Base-by-base conservation (phyloP, 306 rosid genomes). In the Macrotyloma uniflorum region DNA sequence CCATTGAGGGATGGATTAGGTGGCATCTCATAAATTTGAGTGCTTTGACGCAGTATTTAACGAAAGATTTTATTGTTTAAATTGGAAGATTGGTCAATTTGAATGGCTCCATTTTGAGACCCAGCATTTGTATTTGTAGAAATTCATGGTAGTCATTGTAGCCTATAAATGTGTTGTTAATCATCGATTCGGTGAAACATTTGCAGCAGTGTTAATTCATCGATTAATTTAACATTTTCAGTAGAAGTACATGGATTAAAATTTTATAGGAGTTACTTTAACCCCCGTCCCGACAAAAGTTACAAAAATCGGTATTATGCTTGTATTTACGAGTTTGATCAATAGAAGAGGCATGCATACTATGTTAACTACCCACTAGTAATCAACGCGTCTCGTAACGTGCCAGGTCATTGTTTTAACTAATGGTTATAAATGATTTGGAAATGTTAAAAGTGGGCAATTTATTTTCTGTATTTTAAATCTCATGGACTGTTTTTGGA, bases 21-120 rank as follows among this genome's bases (percentile, higher is more conserved):
- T 46, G 14, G 28, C 79, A 50, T 42, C n/a, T 19, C 71, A 64
- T 63, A 28, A 76, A 32, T 78, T 69, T 67, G 42, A 32, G 53
- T 45, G n/a, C 59, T 62, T 59, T 40, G 79, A 55, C 75, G 36
- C 24, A 67, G 3, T 76, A 51, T 71, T 84, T 70, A 43, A 50
- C 53, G 36, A 4, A 58, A 14, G 30, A 55, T 47, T 38, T 57
- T 68, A 67, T 67, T 67, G 70, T 59, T 83, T 47, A 49, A 74
- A 30, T 16, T 50, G 33, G 18, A 54, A 42, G 15, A 36, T 10
- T 62, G 26, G 67, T 42, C 65, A 35, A 20, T 59, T 47, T 46
- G 53, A 70, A 59, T 47, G 53, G 14, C 9, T 59, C 35, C 65
- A 12, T 54, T 12, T 26, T 18, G 22, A 45, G 30, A 43, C 65